These are phyloP conservation scores for Amanita rimosa DNA, from an alignment of 768 basidiomycete species.

Conservation along the genomic window DNA sequence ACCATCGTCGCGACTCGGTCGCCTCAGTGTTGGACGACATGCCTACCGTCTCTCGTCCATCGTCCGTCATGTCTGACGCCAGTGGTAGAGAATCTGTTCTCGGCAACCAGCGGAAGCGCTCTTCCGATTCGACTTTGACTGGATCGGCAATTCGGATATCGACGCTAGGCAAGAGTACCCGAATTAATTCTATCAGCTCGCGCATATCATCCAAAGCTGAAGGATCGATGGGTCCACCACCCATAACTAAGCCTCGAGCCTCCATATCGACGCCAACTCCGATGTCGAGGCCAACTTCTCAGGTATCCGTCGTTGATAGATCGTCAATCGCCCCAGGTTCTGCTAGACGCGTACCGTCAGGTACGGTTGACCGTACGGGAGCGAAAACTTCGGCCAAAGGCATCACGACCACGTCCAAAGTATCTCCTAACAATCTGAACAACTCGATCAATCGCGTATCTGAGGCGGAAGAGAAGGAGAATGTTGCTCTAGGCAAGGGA, in stretches of 20 bases:
- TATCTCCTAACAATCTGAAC: conserved; percentile 17
- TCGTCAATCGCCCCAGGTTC: conserved; percentile 19
- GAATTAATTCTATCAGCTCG: conserved; percentile 25
- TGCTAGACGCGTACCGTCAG: conserved; percentile 23
- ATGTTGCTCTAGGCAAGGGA: conserved; percentile 27
- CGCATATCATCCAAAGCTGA: conserved; percentile 17
- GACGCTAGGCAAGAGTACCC: conserved; percentile 38
- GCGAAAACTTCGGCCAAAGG: conserved; percentile 23
- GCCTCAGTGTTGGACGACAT: conserved; percentile 43
- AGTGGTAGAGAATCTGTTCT: conserved; percentile 24
- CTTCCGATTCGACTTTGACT: conserved; percentile 22
- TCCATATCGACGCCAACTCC: conserved; percentile 13
- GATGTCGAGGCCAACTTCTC: conserved; percentile 25
- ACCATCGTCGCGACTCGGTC: conserved; percentile 43
- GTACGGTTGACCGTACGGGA: conserved; percentile 9
- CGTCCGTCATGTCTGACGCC: conserved; percentile 43
- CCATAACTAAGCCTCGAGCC: conserved; percentile 23
- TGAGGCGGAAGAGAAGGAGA: conserved; percentile 51
- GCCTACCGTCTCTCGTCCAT: conserved; percentile 38
- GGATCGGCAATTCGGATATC: conserved; percentile 19
- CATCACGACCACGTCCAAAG: conserved; percentile 16
- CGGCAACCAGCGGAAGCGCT: conserved; percentile 24
- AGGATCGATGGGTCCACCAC: conserved; percentile 41
- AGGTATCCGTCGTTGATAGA: conserved; percentile 23
- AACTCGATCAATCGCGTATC: conserved; percentile 18